Percentiles rank a stretch among this genome's conserved stretches.
Evolutionary conservation across 1,284 basidiomycete species (phyloP).

Genomic region (Binderoboletus segoi): DNA sequence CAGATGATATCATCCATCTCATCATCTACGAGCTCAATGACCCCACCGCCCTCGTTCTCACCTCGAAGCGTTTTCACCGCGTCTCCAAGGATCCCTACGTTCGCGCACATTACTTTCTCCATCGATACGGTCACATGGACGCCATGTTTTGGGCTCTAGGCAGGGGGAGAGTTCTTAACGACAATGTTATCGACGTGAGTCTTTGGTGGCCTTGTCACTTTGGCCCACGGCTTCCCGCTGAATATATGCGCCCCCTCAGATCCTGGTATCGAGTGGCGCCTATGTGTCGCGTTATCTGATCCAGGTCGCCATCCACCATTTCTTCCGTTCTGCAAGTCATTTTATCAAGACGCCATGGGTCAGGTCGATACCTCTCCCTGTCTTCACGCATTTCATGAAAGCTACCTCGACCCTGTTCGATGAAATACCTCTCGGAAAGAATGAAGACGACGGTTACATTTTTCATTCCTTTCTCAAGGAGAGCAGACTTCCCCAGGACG

Average conservation of each 20-base stretch:
- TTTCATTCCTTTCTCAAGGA: conserved; percentile 68
- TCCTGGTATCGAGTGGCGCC: conserved; percentile 70
- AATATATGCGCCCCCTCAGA: conserved; percentile 45
- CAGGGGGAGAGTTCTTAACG: conserved; percentile 63
- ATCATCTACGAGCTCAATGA: conserved; percentile 71
- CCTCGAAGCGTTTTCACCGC: conserved; percentile 58
- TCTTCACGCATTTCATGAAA: conserved; percentile 64
- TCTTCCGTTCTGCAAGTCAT: conserved; percentile 66
- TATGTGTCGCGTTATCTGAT: conserved; percentile 75
- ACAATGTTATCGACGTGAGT: conserved; percentile 71
- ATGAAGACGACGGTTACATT: conserved; percentile 70
- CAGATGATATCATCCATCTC: conserved; percentile 72
- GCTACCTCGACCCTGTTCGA: conserved; percentile 59
- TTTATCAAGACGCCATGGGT: conserved; percentile 76
- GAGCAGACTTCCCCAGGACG: conserved; percentile 56
- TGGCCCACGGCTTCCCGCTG: conserved; percentile 8
- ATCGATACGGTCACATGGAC: conserved; percentile 65
- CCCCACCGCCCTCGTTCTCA: conserved; percentile 57
- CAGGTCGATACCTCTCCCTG: conserved; percentile 57
- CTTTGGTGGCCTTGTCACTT: not conserved
- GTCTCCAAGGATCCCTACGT: conserved; percentile 74
- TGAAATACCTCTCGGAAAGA: conserved; percentile 66
- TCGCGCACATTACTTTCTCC: conserved; percentile 72
- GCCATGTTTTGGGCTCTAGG: conserved; percentile 73
- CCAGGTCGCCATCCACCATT: conserved; percentile 75